phyloP scores from a whole-genome alignment of 768 basidiomycete genomes.

The Pleurotus cornucopiae region DNA sequence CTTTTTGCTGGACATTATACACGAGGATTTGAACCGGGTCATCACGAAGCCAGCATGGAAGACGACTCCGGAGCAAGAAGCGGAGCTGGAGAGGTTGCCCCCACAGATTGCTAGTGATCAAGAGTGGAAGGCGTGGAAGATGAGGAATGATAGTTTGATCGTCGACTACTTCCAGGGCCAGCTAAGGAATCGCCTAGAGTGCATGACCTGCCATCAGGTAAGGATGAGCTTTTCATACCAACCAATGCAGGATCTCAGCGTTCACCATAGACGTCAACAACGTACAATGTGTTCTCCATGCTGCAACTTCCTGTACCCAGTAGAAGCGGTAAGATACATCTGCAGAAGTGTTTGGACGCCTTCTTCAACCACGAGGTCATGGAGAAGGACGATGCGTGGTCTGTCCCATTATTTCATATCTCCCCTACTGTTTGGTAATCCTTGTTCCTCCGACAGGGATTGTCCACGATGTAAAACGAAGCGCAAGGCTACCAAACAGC shows the following conservation, averaged over 20 bases:
- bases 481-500: constrained; percentile 78
- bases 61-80: constrained; percentile 76
- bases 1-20: constrained; percentile 88
- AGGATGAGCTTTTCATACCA: constrained; percentile 10
- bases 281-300: constrained; percentile 96
- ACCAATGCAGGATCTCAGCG: neutral
- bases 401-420: neutral
- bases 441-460: constrained; percentile 53
- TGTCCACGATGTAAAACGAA: constrained; percentile 92
- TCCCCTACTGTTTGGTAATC: neutral
- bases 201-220: constrained; percentile 87
- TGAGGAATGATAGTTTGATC: constrained; percentile 88
- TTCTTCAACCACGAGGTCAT: constrained; percentile 90
- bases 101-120: constrained; percentile 85
- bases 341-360: constrained; percentile 81
- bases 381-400: constrained; percentile 95
- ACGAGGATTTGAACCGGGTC: constrained; percentile 85
- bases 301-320: constrained; percentile 86
- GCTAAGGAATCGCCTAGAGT: constrained; percentile 85
- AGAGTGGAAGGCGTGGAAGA: constrained; percentile 89
- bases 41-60: constrained; percentile 64
- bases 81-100: constrained; percentile 82
- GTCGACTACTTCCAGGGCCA: constrained; percentile 99
- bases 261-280: constrained; percentile 82
- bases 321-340: constrained; percentile 50